phyloP scores from a whole-genome alignment of 495 filamentous ascomycete genomes.

The Lophiostoma macrostomum region DNA sequence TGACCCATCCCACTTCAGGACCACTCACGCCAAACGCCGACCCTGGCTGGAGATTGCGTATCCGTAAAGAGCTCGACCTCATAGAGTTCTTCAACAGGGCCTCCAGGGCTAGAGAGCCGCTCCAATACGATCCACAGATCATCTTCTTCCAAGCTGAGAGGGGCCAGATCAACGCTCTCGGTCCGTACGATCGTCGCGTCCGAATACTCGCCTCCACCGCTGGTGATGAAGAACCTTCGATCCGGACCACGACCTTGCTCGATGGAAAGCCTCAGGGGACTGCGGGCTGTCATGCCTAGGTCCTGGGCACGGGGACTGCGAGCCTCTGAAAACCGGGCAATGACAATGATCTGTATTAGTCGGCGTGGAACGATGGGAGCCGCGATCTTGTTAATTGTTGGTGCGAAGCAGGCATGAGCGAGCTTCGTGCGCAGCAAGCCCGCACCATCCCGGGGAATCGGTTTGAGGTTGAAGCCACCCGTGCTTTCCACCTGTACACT shows the following conservation, averaged over 20 bases:
- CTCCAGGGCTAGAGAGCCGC: slow-evolving; percentile 41
- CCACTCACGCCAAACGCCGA: slow-evolving; percentile 40
- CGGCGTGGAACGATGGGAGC: slow-evolving; percentile 33
- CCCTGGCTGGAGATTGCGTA: slow-evolving; percentile 26
- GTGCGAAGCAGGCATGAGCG: slow-evolving; percentile 31
- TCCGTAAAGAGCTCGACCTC: slow-evolving; percentile 39
- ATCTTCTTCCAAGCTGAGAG: slow-evolving; percentile 46
- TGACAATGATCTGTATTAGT: slow-evolving; percentile 18
- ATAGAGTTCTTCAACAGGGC: slow-evolving; percentile 35
- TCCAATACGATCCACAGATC: slow-evolving; percentile 79
- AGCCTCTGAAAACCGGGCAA: slow-evolving; percentile 33
- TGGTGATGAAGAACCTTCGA: slow-evolving; percentile 55
- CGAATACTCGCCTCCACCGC: slow-evolving; percentile 60
- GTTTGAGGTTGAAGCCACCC: slow-evolving; percentile 49
- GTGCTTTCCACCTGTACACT: slow-evolving; percentile 67
- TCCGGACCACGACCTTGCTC: slow-evolving; percentile 69
- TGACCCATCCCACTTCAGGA: slow-evolving; percentile 22
- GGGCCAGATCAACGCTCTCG: slow-evolving; percentile 67
- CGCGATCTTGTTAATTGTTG: slow-evolving; percentile 27
- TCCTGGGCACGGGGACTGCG: slow-evolving; percentile 24
- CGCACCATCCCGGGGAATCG: slow-evolving; percentile 63
- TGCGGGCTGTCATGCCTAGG: slow-evolving; percentile 45
- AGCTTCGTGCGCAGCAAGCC: slow-evolving; percentile 52
- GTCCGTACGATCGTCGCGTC: slow-evolving; percentile 66
- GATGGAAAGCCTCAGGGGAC: slow-evolving; percentile 61